Conservation (phyloP, 345 rosid species). For the Arabidopsis suecica region DNA sequence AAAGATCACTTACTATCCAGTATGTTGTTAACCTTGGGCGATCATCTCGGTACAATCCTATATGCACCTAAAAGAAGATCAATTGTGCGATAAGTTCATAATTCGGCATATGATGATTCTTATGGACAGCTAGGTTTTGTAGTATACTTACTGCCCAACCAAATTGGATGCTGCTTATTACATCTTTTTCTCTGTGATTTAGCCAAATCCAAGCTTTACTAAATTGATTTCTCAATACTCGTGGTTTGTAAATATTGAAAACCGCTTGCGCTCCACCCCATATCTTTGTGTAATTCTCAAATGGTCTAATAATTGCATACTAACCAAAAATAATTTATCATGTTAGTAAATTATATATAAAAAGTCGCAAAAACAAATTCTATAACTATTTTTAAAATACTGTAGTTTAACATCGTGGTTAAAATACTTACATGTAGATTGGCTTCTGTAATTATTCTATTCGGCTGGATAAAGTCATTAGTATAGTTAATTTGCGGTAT, state of each 20-base stretch:
- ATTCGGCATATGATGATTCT: background rate
- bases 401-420: background rate
- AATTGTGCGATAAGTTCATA: background rate
- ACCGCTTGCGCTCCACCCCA: slow-evolving; percentile 22
- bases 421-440: slow-evolving; percentile 32
- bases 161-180: slow-evolving; percentile 24
- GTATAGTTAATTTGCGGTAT: background rate
- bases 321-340: background rate
- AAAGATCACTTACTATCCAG: slow-evolving; percentile 6
- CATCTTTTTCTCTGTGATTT: slow-evolving; percentile 9
- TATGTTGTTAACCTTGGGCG: slow-evolving; percentile 26
- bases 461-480: background rate
- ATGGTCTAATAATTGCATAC: slow-evolving; percentile 25
- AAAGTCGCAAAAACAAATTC: background rate
- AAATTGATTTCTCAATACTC: slow-evolving; percentile 2
- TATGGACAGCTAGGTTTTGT: background rate
- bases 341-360: background rate
- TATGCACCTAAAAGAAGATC: slow-evolving; percentile 23
- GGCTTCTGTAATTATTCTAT: background rate
- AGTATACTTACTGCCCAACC: slow-evolving; percentile 32
- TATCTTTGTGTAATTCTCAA: background rate
- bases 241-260: slow-evolving; percentile 20
- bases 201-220: slow-evolving; percentile 36
- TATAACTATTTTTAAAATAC: background rate
- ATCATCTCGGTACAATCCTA: slow-evolving; percentile 23